Percentiles rank a stretch among this genome's conserved stretches.
phyloP scores from a whole-genome alignment of 2,329 filamentous ascomycete genomes.

The Neoarthrinium moseri region DNA sequence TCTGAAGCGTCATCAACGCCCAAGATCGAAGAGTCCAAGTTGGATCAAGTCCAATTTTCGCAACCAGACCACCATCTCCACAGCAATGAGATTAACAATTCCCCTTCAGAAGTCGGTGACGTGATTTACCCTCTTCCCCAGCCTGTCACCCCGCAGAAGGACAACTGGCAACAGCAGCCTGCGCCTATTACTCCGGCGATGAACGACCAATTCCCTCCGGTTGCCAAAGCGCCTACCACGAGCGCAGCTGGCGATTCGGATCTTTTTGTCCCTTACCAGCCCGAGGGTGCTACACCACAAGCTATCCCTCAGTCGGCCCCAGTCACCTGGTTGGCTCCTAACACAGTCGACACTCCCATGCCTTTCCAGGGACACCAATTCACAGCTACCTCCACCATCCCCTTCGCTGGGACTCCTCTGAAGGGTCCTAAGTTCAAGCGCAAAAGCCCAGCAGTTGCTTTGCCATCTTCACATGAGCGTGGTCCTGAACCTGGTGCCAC shows the following conservation, averaged over 20 bases:
- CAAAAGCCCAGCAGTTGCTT: neutral
- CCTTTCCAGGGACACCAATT: constrained; percentile 7
- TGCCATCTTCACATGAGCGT: neutral
- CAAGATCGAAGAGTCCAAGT: neutral
- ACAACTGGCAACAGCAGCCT: constrained; percentile 12
- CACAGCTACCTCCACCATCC: constrained; percentile 22
- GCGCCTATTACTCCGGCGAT: constrained; percentile 14
- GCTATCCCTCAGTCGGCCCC: constrained; percentile 28
- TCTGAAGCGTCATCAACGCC: no score
- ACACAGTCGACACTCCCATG: constrained; percentile 12
- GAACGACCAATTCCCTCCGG: constrained; percentile 14
- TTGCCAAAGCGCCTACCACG: constrained; percentile 28
- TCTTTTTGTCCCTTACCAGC: constrained; percentile 54
- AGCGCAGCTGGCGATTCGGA: constrained; percentile 26
- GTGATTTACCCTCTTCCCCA: no score
- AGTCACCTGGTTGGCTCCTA: constrained; percentile 23
- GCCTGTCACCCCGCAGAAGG: neutral
- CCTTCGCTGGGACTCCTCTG: constrained; percentile 14
- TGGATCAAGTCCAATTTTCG: neutral
- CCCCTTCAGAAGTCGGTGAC: neutral
- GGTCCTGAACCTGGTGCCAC: neutral
- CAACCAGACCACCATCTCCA: neutral
- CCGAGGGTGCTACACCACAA: constrained; percentile 47
- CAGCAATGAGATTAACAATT: neutral
- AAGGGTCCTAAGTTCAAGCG: no score